Conservation (phyloP, 192 early-diverging fungal genomes). For the Entophlyctis luteolus region DNA sequence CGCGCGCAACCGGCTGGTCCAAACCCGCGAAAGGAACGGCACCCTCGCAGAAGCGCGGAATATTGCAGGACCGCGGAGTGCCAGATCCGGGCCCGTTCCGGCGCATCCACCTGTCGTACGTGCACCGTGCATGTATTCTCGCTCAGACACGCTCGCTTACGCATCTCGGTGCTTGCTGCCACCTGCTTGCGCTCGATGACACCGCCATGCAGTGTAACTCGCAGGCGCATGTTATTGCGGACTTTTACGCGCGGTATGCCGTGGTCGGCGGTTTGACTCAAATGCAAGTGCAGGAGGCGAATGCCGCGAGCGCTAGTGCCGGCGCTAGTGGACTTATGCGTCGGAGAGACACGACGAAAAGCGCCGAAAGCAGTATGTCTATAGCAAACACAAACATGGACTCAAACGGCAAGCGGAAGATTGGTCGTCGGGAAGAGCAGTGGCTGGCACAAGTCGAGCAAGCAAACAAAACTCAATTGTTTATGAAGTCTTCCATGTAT, state of each 20-base stretch:
- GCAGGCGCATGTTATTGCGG: conserved; percentile 16
- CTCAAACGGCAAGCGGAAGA: no score
- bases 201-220: conserved; percentile 33
- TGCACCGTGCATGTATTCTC: conserved; percentile 47
- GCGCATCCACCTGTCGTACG: conserved; percentile 45
- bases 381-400: no score
- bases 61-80: neutral
- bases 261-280: neutral
- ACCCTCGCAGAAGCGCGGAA: neutral
- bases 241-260: neutral
- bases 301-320: neutral
- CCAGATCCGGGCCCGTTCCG: neutral
- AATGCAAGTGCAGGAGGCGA: neutral
- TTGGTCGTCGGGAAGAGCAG: neutral
- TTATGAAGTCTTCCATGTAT: neutral
- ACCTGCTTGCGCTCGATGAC: conserved; percentile 41
- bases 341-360: no score
- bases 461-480: neutral
- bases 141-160: conserved; percentile 48
- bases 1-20: neutral
- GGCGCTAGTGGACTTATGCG: neutral
- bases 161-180: conserved; percentile 48
- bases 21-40: neutral
- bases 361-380: no score
- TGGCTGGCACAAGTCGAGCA: neutral